These are phyloP conservation scores for Jimgerdemannia lactiflua DNA, from an alignment of 192 early-diverging fungal genomes.

Conservation along the genomic window DNA sequence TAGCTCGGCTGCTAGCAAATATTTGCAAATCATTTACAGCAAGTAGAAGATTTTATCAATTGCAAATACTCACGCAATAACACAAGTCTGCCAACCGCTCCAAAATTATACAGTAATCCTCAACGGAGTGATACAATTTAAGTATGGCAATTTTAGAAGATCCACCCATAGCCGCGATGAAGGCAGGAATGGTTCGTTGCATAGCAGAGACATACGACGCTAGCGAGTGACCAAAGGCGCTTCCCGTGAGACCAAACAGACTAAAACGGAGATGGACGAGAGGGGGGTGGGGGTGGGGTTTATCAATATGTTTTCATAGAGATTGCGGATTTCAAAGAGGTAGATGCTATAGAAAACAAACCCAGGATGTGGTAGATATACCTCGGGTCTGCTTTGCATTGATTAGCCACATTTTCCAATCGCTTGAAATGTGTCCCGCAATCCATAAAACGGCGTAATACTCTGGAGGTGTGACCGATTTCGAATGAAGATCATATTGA, in stretches of 20 bases:
- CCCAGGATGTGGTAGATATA: conserved; percentile 3
- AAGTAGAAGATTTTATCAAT: neutral
- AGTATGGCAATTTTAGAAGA: conserved; percentile 8
- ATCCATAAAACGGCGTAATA: neutral
- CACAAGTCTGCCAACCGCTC: conserved; percentile 24
- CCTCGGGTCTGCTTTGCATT: conserved; percentile 26
- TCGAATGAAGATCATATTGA: too few species aligned
- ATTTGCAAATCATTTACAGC: too few species aligned
- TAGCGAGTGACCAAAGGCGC: conserved; percentile 36
- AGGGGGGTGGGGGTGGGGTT: neutral
- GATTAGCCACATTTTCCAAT: conserved; percentile 23
- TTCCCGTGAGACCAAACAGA: conserved; percentile 18
- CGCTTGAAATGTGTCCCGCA: conserved; percentile 27
- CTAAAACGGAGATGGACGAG: neutral
- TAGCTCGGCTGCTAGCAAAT: too few species aligned
- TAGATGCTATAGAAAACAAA: too few species aligned
- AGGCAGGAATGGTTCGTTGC: conserved; percentile 20
- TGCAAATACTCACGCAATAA: conserved; percentile 13
- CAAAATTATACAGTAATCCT: conserved; percentile 22
- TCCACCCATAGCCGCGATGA: conserved; percentile 17
- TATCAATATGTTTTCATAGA: too few species aligned
- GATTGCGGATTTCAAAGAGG: too few species aligned
- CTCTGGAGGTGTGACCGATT: neutral
- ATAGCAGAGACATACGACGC: conserved; percentile 26
- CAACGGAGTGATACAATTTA: conserved; percentile 23